phyloP scores from a whole-genome alignment of 1,284 basidiomycete species.

The Pisolithus thermaeus region DNA sequence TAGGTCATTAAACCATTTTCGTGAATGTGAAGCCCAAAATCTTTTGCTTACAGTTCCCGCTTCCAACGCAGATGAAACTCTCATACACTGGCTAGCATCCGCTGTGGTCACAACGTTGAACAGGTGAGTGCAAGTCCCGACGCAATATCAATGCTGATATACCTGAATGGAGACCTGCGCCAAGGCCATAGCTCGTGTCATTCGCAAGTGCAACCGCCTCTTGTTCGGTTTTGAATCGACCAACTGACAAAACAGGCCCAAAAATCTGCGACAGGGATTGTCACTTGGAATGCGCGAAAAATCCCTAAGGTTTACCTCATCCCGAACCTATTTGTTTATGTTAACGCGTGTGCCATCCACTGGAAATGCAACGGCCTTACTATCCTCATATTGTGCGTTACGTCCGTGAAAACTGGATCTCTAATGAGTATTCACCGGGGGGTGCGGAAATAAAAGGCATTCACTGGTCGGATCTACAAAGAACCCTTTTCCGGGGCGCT shows the following conservation, averaged over 20 bases:
- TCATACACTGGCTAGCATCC: slow-evolving; percentile 84
- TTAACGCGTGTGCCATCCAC: slow-evolving; percentile 7
- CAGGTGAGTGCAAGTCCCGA: background rate
- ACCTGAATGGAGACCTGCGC: slow-evolving; percentile 87
- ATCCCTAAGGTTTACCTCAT: slow-evolving; percentile 46
- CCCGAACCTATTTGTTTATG: slow-evolving; percentile 49
- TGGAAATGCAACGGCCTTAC: slow-evolving; percentile 36
- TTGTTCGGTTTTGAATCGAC: slow-evolving; percentile 74
- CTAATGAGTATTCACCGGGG: slow-evolving; percentile 1
- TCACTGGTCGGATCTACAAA: slow-evolving; percentile 74
- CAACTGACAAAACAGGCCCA: slow-evolving; percentile 76
- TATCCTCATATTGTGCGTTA: slow-evolving; percentile 71
- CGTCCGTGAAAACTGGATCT: slow-evolving; percentile 63
- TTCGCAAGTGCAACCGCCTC: slow-evolving; percentile 79
- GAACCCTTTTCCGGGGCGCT: slow-evolving; percentile 62
- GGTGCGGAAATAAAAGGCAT: slow-evolving; percentile 20
- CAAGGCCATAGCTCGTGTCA: slow-evolving; percentile 81
- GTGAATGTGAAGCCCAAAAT: background rate
- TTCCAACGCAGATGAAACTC: slow-evolving; percentile 76
- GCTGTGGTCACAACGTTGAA: slow-evolving; percentile 39
- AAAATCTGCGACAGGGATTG: slow-evolving; percentile 56
- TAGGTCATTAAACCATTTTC: background rate
- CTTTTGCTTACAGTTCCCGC: slow-evolving; percentile 68
- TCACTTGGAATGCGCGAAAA: slow-evolving; percentile 7
- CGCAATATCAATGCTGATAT: slow-evolving; percentile 19